phyloP scores from a whole-genome alignment of 1,139 yeast genomes.

The Geotrichum australiense region DNA sequence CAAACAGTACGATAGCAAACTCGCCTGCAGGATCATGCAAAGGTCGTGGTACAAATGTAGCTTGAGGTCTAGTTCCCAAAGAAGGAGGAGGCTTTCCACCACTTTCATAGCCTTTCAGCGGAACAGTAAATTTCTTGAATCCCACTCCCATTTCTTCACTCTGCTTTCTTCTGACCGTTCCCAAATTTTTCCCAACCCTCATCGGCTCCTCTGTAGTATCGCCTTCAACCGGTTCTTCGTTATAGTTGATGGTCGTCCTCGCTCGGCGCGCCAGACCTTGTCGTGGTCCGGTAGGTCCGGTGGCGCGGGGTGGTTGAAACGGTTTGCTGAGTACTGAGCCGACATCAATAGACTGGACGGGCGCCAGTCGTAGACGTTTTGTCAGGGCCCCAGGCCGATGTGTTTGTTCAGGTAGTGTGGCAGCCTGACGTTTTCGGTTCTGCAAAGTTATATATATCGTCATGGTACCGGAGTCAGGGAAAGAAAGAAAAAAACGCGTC shows the following conservation, averaged over 20 bases:
- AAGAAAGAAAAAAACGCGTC: too few relatives aligned
- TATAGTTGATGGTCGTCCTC: slow-evolving; percentile 14
- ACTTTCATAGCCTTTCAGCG: slow-evolving; percentile 31
- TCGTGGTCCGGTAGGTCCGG: slow-evolving; percentile 11
- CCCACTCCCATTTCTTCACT: neutral
- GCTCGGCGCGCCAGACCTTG: slow-evolving; percentile 12
- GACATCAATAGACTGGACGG: slow-evolving; percentile 4
- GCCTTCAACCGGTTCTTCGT: slow-evolving; percentile 8
- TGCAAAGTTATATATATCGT: neutral
- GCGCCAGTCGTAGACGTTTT: slow-evolving; percentile 1
- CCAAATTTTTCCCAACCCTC: slow-evolving; percentile 11
- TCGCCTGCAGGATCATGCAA: slow-evolving; percentile 90
- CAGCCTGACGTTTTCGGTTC: neutral
- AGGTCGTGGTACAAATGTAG: slow-evolving; percentile 74
- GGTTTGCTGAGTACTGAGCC: neutral
- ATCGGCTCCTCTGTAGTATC: slow-evolving; percentile 3
- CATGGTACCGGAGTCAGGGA: too few relatives aligned
- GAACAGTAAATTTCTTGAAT: slow-evolving; percentile 32
- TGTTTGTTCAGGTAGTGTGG: neutral
- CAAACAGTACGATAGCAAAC: slow-evolving; percentile 89
- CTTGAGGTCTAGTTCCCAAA: slow-evolving; percentile 68
- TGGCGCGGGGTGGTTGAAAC: slow-evolving; percentile 9
- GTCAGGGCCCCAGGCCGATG: slow-evolving; percentile 5
- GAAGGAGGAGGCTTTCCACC: slow-evolving; percentile 57
- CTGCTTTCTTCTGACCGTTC: slow-evolving; percentile 6